Conservation (phyloP, 108 stramenopile species). For the Skeletonema tropicum region DNA sequence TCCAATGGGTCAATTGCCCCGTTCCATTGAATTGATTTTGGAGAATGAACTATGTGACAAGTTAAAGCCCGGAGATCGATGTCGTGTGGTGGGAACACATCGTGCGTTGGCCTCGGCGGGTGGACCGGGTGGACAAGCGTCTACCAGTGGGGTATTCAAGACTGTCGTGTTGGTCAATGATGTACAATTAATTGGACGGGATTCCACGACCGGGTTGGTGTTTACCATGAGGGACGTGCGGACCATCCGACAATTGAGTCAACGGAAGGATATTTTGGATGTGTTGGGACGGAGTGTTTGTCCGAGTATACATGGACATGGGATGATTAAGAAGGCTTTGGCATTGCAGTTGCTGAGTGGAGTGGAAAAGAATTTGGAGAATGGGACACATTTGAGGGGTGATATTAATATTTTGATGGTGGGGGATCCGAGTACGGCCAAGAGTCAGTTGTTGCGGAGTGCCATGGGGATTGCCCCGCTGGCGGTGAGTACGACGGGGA, state of each 20-base stretch:
- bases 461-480: conserved; percentile 96
- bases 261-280: conserved; percentile 76
- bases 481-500: conserved; percentile 88
- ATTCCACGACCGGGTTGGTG: conserved; percentile 71
- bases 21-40: conserved; percentile 90
- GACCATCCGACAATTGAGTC: conserved; percentile 80
- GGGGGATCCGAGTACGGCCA: conserved; percentile 99
- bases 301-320: conserved; percentile 98
- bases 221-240: conserved; percentile 83
- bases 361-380: conserved; percentile 95
- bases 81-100: conserved; percentile 89
- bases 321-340: conserved; percentile 95
- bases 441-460: conserved; percentile 95
- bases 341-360: conserved; percentile 93
- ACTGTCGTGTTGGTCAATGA: conserved; percentile 97
- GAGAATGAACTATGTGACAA: conserved; percentile 94
- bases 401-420: conserved; percentile 99
- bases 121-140: conserved; percentile 37
- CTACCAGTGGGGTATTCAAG: conserved; percentile 86
- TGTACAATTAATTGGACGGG: conserved; percentile 89
- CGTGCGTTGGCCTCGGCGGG: conserved; percentile 81
- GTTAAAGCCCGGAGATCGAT: conserved; percentile 98
- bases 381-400: conserved; percentile 97
- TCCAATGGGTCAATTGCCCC: conserved; percentile 98
- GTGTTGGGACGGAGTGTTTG: conserved; percentile 88